Percentiles rank a stretch among this genome's conserved stretches.
phyloP scores from a whole-genome alignment of 768 basidiomycete species.

The Megacollybia marginata region DNA sequence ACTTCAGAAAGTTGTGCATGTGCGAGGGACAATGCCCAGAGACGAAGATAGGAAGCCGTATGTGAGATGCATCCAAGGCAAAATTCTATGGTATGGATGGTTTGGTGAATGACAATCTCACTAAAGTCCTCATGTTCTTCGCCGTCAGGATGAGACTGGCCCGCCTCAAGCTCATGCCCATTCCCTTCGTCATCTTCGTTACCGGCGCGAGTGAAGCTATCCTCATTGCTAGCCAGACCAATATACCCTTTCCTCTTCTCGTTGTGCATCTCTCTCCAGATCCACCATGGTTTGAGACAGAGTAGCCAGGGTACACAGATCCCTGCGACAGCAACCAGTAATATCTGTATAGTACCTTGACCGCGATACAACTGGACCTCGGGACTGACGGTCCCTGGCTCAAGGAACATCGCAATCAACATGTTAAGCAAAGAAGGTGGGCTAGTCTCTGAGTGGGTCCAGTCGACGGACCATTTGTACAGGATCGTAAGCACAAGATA shows the following conservation, averaged over 20 bases:
- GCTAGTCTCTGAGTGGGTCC: constrained; percentile 56
- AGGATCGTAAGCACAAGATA: constrained; percentile 91
- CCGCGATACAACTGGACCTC: constrained; percentile 74
- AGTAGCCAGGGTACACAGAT: constrained; percentile 96
- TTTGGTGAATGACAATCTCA: constrained; percentile 93
- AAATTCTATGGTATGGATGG: constrained; percentile 99
- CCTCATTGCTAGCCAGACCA: constrained; percentile 53
- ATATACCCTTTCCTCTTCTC: constrained; percentile 82
- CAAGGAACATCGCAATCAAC: constrained; percentile 94
- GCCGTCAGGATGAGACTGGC: constrained; percentile 62
- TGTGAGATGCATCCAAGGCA: constrained; percentile 98
- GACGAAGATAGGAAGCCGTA: constrained; percentile 86
- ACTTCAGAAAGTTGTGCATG: constrained; percentile 97
- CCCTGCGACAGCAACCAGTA: constrained; percentile 69
- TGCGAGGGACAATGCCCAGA: constrained; percentile 97
- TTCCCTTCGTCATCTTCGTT: constrained; percentile 77
- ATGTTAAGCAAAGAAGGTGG: constrained; percentile 93
- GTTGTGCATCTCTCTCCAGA: constrained; percentile 84
- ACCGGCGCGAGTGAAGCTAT: constrained; percentile 48
- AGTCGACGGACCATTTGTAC: constrained; percentile 97
- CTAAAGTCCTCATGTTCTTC: constrained; percentile 87
- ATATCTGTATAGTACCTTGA: constrained; percentile 76
- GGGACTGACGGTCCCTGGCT: constrained; percentile 72
- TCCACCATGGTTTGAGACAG: constrained; percentile 83
- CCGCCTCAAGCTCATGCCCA: constrained; percentile 66